Conservation (phyloP, 495 filamentous ascomycete species). For the Elasticomyces elasticus region DNA sequence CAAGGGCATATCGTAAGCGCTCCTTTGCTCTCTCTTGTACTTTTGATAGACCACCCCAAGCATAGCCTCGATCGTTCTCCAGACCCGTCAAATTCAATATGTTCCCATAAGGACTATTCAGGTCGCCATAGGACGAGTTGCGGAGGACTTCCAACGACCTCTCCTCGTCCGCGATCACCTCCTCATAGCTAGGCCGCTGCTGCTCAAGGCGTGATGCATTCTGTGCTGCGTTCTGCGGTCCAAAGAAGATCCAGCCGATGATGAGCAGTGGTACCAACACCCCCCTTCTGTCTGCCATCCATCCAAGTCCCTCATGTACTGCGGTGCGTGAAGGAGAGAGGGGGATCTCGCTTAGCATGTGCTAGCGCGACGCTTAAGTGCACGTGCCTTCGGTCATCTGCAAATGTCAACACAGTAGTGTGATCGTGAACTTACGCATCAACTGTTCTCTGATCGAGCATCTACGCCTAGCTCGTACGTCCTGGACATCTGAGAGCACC, state of each 20-base stretch:
- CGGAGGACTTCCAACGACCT: conserved; percentile 57
- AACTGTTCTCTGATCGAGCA: too few relatives aligned
- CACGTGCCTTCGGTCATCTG: too few relatives aligned
- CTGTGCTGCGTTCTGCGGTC: not conserved
- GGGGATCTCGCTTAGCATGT: too few relatives aligned
- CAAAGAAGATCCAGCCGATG: conserved; percentile 19
- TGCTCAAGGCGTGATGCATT: not conserved
- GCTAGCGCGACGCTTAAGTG: too few relatives aligned
- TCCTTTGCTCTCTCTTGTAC: conserved; percentile 47
- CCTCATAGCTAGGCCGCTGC: not conserved
- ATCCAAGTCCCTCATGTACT: too few relatives aligned
- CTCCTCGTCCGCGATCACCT: conserved; percentile 36
- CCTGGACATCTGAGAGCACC: too few relatives aligned
- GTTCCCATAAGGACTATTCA: conserved; percentile 38
- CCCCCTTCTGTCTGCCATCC: conserved; percentile 22
- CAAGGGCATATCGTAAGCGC: conserved; percentile 40
- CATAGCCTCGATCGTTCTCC: conserved; percentile 59
- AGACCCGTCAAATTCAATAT: conserved; percentile 65
- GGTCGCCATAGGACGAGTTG: conserved; percentile 60
- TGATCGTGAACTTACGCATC: too few relatives aligned
- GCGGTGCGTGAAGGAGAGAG: too few relatives aligned
- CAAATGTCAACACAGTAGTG: too few relatives aligned
- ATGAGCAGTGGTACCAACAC: conserved; percentile 18
- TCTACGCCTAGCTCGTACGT: too few relatives aligned
- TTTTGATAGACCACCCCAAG: conserved; percentile 54